Conservation (phyloP, 2,329 filamentous ascomycete species). For the Fulvia fulva region DNA sequence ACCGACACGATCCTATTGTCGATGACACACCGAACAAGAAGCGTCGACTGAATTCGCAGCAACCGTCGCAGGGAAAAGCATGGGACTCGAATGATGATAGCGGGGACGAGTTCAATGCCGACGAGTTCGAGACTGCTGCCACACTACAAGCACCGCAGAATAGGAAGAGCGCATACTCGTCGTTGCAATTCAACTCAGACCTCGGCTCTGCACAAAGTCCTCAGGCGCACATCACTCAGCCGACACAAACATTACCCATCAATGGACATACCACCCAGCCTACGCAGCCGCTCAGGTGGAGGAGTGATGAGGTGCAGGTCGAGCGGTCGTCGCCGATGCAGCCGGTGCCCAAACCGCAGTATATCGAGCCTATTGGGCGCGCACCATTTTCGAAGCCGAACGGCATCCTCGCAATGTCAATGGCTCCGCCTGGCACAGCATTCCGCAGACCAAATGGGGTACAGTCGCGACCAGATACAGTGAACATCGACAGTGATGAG, state of each 20-base stretch:
- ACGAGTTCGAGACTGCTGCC: constrained; percentile 48
- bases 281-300: constrained; percentile 30
- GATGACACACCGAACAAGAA: constrained; percentile 34
- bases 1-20: constrained; percentile 33
- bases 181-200: constrained; percentile 23
- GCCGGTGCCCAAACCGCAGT: constrained; percentile 41
- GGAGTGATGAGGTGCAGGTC: constrained; percentile 68
- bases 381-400: constrained; percentile 28
- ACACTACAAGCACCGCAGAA: constrained; percentile 28
- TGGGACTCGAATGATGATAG: constrained; percentile 42
- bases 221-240: constrained; percentile 48
- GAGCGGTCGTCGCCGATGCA: constrained; percentile 70
- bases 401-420: constrained; percentile 54
- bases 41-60: constrained; percentile 26
- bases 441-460: constrained; percentile 51
- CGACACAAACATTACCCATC: constrained; percentile 29
- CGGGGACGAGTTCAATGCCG: constrained; percentile 49
- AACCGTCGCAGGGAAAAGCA: constrained; percentile 15
- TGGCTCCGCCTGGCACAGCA: constrained; percentile 72
- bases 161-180: constrained; percentile 19
- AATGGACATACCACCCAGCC: constrained; percentile 49
- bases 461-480: constrained; percentile 19
- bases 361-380: constrained; percentile 20
- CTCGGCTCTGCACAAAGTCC: constrained; percentile 14
- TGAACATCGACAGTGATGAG: constrained; percentile 42